Base-by-base conservation (phyloP, 2,329 filamentous ascomycete species). In the Erysiphe pisi region DNA sequence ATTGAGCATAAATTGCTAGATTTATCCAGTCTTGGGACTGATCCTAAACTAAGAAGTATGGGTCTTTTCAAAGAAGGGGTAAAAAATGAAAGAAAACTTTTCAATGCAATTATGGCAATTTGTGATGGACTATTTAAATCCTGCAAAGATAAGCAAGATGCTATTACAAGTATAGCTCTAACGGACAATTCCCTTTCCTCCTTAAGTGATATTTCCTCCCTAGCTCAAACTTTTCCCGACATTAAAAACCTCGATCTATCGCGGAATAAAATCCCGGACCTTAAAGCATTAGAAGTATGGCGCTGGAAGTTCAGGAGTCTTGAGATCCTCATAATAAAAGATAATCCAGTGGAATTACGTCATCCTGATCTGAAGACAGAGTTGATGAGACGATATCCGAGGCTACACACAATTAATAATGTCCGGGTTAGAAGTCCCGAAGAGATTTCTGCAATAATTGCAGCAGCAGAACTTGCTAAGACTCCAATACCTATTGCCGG, bases 191-290 rank as follows among this genome's bases (percentile, higher is more conserved):
- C 89, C 78, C 89, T 98, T 70, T 85, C 88, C 75, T 90, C 91
- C 79, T 87, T 97, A 56, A 82, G 85, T 28, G 87, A 90, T 76
- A 90, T 98, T 75, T 92, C 90, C 76, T 86, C 89, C 0, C 86
- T 98, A 0, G 89, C 93, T 14, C 87, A 89, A 76, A 93, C 92
- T 0, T 92, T 98, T 77, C 93, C 94, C 0, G 91, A 94, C 78
- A 85, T 98, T 78, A 90, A 93, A 82, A 94, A 97, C 79, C 88
- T 99, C 18, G 94, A 97, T 80, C 87, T 98, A 40, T 95, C 93
- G 77, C 88, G 90, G 81, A 98, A 98, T 83, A 88, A 89, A 61
- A 88, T 99, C 80, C 85, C 86, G 77, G 88, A 87, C 76, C 83
- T 93, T 75, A 87, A 89, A 77, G 87, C 88, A 14, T 83, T 99